Evolutionary conservation across 805 yeast species (phyloP), one percentile per base, ranked within the genome.

Genomic region (Kodamaea kakaduensis): DNA sequence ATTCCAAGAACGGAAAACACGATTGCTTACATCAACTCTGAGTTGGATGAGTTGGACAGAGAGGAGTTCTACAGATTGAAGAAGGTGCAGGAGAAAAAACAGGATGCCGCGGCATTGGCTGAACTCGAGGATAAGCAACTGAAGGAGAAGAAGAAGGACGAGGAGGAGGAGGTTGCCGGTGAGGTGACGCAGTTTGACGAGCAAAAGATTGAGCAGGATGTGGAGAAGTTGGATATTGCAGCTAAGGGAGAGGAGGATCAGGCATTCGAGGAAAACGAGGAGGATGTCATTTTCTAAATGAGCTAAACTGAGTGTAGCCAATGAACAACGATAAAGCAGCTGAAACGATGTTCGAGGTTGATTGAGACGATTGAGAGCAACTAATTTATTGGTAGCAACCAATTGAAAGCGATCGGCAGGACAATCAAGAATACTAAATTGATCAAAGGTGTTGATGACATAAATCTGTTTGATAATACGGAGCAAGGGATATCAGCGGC

Each of bases 1-100:
- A 90, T 90, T 42, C 98, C 98, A 48, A 78, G 97, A 64, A 93
- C 97, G 2, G 97, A 93, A 61, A 90, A 90, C 64, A 90, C 98
- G 18, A 90, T 90, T 53, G 61, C 73, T 34, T 78, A 90, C 65
- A 90, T 90, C 70, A 89, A 88, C 61, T 84, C 96, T 21, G 98
- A 90, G 63, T 75, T 90, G 56, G 98, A 93, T 64, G 98, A 90
- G 67, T 75, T 93, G 59, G 97, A 93, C 59, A 84, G 98, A 75
- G 98, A 90, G 67, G 98, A 90, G 65, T 90, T 90, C 58, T 93
- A 89, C 68, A 75, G 98, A 53, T 77, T 90, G 68, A 93, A 93
- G 71, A 90, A 90, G 64, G 96, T 90, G 35, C 96, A 88, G 61
- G 95, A 85, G 55, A 87, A 86, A 80, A 88, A 88, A 62, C 95